A percentile compares a stretch with the other conserved stretches of the same genome.
These are phyloP conservation scores for Pezicula rhizophila DNA, from an alignment of 2,329 filamentous ascomycete genomes.

Conservation along the genomic window DNA sequence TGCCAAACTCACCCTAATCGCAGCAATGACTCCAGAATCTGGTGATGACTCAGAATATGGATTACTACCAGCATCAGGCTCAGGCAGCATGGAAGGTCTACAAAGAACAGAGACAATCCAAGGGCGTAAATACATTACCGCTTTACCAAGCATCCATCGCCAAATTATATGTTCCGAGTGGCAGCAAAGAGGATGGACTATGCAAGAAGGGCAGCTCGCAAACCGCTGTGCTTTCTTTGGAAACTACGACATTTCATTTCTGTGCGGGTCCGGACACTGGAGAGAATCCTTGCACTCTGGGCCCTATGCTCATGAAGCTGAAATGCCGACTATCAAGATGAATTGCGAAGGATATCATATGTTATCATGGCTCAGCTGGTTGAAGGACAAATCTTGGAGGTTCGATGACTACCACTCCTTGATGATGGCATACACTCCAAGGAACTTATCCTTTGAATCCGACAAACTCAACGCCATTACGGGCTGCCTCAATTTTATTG, in stretches of 20 bases:
- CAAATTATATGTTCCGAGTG: neutral
- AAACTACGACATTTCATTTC: constrained; percentile 1
- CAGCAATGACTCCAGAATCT: neutral
- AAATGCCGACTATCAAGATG: neutral
- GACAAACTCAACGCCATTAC: constrained; percentile 3
- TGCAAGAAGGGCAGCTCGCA: constrained; percentile 1
- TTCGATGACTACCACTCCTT: neutral
- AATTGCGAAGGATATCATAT: neutral
- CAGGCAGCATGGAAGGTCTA: neutral
- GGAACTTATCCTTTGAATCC: constrained; percentile 3
- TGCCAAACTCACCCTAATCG: constrained; percentile 1
- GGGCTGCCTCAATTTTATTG: constrained; percentile 1
- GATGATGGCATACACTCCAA: neutral
- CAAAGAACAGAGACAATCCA: neutral
- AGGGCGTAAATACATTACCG: neutral
- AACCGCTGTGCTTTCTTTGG: constrained; percentile 1
- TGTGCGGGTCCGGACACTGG: neutral
- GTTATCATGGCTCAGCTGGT: neutral
- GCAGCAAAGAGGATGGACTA: neutral
- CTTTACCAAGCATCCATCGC: neutral
- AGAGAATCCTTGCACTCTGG: constrained; percentile 1
- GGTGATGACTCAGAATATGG: no score
- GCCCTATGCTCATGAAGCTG: constrained; percentile 1
- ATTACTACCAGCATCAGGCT: no score
- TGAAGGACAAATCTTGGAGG: neutral